Base-by-base conservation (phyloP, 1,139 yeast genomes). In the Yamadazyma taylorii region DNA sequence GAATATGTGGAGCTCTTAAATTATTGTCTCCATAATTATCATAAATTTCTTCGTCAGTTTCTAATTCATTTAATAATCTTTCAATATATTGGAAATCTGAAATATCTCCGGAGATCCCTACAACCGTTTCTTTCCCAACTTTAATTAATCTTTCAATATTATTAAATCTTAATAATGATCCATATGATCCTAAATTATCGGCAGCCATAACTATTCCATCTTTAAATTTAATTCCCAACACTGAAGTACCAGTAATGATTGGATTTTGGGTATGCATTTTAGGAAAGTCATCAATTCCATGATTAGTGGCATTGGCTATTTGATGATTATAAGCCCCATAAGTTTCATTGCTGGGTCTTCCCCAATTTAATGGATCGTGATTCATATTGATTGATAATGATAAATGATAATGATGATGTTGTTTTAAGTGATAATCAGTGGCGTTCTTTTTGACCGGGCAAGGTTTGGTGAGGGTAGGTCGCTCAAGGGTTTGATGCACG, bases 331-430 rank as follows among this genome's bases (percentile, higher is more conserved):
- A 92, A 11, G 69, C 61, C 12, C 98, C 98, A 55, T 92, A 92
- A 3, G 81, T 73, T 34, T 76, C 79, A 58, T 85, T 81, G 36
- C 83, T 73, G 43, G 97, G 97, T 66, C 97, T 85, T 15, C 97
- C 98, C 98, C 98, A 92, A 52, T 76, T 74, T 52, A 73, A 82
- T 50, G 96, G 97, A 72, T 85, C 87, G 88, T 92, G 97, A 57
- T 92, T 86, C 98, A 92, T 90, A 41, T 30, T 48, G 12, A n/a
- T 7, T 12, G n/a, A n/a, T n/a, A n/a, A n/a, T n/a, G n/a, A n/a
- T n/a, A n/a, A n/a, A n/a, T n/a, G n/a, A n/a, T n/a, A n/a, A n/a
- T n/a, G n/a, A n/a, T n/a, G n/a, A 11, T 24, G 9, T 19, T 16
- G n/a, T 8, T 27, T 6, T 27, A 27, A n/a, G n/a, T n/a, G 21